Evolutionary conservation across 2,329 filamentous ascomycete genomes (phyloP).

Genomic region (Rhinocladiella similis): DNA sequence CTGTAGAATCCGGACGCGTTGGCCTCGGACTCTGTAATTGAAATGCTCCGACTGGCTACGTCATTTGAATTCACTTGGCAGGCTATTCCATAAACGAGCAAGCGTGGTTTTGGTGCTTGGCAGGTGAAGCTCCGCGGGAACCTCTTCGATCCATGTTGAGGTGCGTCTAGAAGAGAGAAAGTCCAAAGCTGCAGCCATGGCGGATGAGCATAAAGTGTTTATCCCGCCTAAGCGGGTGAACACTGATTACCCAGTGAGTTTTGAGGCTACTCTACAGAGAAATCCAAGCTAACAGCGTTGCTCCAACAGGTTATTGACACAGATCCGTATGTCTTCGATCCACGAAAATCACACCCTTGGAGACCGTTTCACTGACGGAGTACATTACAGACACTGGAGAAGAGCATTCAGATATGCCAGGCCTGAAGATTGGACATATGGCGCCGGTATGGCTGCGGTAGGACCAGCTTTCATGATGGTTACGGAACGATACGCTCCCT

Average conservation of each 20-base stretch:
- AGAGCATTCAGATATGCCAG: slow-evolving; percentile 87
- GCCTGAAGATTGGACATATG: slow-evolving; percentile 76
- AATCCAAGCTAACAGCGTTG: slow-evolving; percentile 27
- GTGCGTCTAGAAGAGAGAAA: slow-evolving; percentile 1
- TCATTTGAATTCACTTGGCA: slow-evolving; percentile 10
- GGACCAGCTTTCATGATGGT: slow-evolving; percentile 72
- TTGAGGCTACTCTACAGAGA: slow-evolving; percentile 13
- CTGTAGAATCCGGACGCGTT: neutral
- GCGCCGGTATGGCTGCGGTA: slow-evolving; percentile 65
- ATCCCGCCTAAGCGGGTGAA: slow-evolving; percentile 76
- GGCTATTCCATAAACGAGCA: slow-evolving; percentile 7
- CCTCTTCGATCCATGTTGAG: slow-evolving; percentile 7
- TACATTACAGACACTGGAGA: slow-evolving; percentile 72
- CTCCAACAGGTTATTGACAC: slow-evolving; percentile 87
- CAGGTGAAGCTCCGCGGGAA: slow-evolving; percentile 22
- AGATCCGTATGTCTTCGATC: slow-evolving; percentile 74
- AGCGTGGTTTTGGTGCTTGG: slow-evolving; percentile 4
- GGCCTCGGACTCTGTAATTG: neutral
- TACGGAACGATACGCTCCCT: slow-evolving; percentile 84
- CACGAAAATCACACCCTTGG: neutral
- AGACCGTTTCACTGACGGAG: slow-evolving; percentile 34
- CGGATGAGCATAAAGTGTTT: slow-evolving; percentile 42
- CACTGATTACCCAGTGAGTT: slow-evolving; percentile 82
- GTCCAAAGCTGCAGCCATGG: slow-evolving; percentile 19
- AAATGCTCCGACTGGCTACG: slow-evolving; percentile 17